A percentile compares a stretch with the other conserved stretches of the same genome.
Evolutionary conservation across 352 stramenopile species (phyloP).

Genomic region (Hyaloperonospora brassicae): DNA sequence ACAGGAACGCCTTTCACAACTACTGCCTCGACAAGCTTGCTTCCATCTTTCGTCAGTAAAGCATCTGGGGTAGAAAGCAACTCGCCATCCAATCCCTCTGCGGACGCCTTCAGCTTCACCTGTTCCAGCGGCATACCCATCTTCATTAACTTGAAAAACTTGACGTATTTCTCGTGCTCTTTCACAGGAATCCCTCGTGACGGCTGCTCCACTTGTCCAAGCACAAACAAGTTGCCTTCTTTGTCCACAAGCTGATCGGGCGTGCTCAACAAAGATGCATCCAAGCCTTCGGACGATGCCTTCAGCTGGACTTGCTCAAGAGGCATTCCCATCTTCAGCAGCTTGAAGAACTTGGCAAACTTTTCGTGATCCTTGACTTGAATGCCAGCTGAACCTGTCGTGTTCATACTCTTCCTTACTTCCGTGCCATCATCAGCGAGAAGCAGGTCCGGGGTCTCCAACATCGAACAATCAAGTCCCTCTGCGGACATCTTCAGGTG

Average conservation of each 20-base stretch:
- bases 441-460: constrained; percentile 68
- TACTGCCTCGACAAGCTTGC: constrained; percentile 19
- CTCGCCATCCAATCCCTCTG: constrained; percentile 84
- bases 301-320: constrained; percentile 88
- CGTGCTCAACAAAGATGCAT: constrained; percentile 43
- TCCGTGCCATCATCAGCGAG: constrained; percentile 59
- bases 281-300: constrained; percentile 47
- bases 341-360: constrained; percentile 93
- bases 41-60: constrained; percentile 54
- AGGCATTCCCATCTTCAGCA: constrained; percentile 86
- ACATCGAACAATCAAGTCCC: constrained; percentile 79
- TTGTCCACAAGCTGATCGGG: constrained; percentile 48
- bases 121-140: constrained; percentile 79
- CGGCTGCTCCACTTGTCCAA: constrained; percentile 10
- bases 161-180: constrained; percentile 61
- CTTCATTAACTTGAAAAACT: constrained; percentile 77
- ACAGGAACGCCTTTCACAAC: constrained; percentile 35
- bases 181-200: constrained; percentile 40
- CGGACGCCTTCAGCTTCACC: constrained; percentile 60
- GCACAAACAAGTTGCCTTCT: constrained; percentile 40
- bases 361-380: constrained; percentile 82
- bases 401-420: constrained; percentile 23
- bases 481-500: constrained; percentile 91
- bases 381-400: constrained; percentile 30
- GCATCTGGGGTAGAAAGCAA: constrained; percentile 71